Percentiles rank a stretch among this genome's conserved stretches.
phyloP scores from a whole-genome alignment of 768 basidiomycete genomes.

The Phanerodontia chrysosporium region DNA sequence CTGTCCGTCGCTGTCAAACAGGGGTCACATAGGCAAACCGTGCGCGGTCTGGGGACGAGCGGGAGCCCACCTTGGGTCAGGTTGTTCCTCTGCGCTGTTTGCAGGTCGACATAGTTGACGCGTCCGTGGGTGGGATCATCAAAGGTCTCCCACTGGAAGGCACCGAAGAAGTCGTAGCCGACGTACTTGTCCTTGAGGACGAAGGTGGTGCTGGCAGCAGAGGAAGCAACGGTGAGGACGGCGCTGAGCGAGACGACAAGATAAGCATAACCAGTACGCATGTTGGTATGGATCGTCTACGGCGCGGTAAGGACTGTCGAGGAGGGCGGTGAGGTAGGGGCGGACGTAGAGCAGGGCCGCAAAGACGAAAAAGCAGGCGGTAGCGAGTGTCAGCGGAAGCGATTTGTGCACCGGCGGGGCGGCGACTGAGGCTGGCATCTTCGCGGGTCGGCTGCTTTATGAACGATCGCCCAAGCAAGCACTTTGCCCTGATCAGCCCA shows the following conservation, averaged over 20 bases:
- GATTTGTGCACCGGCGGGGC: not conserved
- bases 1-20: constrained; percentile 28
- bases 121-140: constrained; percentile 66
- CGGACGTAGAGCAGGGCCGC: constrained; percentile 23
- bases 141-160: constrained; percentile 45
- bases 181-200: constrained; percentile 22
- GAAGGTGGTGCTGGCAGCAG: constrained; percentile 17
- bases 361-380: constrained; percentile 19
- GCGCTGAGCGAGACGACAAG: constrained; percentile 13
- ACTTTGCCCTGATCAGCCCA: no score
- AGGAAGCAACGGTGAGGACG: constrained; percentile 14
- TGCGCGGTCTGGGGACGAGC: not conserved
- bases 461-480: no score
- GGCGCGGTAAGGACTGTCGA: constrained; percentile 15
- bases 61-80: constrained; percentile 41
- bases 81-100: constrained; percentile 37
- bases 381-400: constrained; percentile 9
- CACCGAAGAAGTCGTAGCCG: constrained; percentile 40
- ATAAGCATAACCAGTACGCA: constrained; percentile 29
- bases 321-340: constrained; percentile 14
- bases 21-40: not conserved
- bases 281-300: constrained; percentile 21
- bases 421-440: not conserved
- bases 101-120: constrained; percentile 51
- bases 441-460: not conserved